These are phyloP conservation scores for Xylaria castorea DNA, from an alignment of 495 filamentous ascomycete genomes.

Conservation along the genomic window DNA sequence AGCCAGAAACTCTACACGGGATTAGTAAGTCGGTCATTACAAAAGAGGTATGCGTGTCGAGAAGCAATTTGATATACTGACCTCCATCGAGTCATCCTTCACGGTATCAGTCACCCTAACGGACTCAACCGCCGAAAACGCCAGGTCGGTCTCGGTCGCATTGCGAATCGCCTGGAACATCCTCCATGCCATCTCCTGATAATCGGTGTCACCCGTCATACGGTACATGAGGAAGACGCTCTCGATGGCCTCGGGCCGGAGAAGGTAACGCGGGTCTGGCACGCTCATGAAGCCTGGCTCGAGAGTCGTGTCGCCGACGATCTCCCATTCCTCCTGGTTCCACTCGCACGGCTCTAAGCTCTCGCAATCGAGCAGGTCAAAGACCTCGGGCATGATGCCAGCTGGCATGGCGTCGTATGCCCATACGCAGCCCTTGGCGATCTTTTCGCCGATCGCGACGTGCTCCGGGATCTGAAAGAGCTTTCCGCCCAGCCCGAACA, in stretches of 20 bases:
- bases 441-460: constrained; percentile 71
- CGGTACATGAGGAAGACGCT: constrained; percentile 65
- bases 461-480: constrained; percentile 70
- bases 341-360: constrained; percentile 67
- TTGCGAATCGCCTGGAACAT: constrained; percentile 60
- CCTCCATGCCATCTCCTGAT: constrained; percentile 63
- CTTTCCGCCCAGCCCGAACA: constrained; percentile 81
- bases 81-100: constrained; percentile 54
- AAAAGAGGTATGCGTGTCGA: background rate
- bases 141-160: constrained; percentile 51
- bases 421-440: constrained; percentile 87
- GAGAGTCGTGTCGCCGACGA: constrained; percentile 19
- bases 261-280: constrained; percentile 37
- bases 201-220: constrained; percentile 59
- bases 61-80: constrained; percentile 23
- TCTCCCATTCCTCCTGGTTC: constrained; percentile 66
- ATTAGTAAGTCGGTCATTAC: background rate
- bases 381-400: constrained; percentile 85
- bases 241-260: constrained; percentile 67
- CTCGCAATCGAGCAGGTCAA: constrained; percentile 66
- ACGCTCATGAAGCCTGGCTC: constrained; percentile 25
- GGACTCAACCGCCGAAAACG: constrained; percentile 39
- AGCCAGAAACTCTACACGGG: constrained; percentile 56
- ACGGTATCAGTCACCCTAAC: constrained; percentile 35
- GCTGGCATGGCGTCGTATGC: constrained; percentile 73